Base-by-base conservation (phyloP, 352 stramenopile species). In the Phytophthora syringae region DNA sequence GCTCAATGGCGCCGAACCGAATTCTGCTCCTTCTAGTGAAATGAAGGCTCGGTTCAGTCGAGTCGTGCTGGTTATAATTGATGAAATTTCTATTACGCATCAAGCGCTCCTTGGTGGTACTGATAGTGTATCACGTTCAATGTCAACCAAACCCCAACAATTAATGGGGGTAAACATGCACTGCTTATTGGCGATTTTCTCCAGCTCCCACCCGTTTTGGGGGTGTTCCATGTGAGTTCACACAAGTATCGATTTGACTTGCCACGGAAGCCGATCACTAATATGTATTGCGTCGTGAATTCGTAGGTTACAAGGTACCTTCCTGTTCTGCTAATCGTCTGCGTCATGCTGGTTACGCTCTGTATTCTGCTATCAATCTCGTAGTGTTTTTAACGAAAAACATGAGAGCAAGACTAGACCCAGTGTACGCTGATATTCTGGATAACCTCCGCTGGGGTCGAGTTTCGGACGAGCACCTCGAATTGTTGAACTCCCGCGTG, bases 1-100 rank as follows among this genome's bases (percentile, higher is more conserved):
- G 16, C 12, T 79, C 0, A 53, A 45, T n/a, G 50, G 24, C 0
- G 25, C 51, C 3, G 32, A 67, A 15, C 22, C 56, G 6, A 57
- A 50, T 15, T 11, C 43, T 1, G 7, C 43, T 1, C 64, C 66
- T n/a, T 62, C 49, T 0, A 16, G 16, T 1, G 58, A 68, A 1
- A 79, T 79, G 61, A 67, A 50, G 21, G 0, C 10, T 3, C 18
- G 12, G 1, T 76, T 70, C 28, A 28, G 9, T 3, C 10, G 15
- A 12, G 71, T 72, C 0, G 20, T 63, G 0, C 39, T 79, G 1
- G 62, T 70, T 2, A 55, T 74, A 15, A 36, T 65, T 2, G 64
- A 77, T 10, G 67, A 80, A 36, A 66, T 76, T 3, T 68, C 55
- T 0, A 77, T 80, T 40, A 67, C 49, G 0, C 9, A 70, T 9